phyloP scores from a whole-genome alignment of 352 stramenopile species.

The Phytophthora constricta region DNA sequence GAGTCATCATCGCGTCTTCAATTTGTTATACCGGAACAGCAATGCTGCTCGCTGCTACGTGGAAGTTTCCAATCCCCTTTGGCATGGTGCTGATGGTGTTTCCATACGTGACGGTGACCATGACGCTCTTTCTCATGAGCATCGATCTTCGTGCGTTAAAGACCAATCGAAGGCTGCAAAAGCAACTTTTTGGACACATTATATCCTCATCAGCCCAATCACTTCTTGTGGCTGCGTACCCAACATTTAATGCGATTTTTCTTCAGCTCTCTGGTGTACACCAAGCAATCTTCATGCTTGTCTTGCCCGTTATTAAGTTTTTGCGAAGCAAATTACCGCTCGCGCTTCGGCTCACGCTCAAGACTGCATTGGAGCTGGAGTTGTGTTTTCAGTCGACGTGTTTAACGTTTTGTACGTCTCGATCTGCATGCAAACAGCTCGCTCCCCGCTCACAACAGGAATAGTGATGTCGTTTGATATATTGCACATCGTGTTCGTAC shows the following conservation, averaged over 20 bases:
- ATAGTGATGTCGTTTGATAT: constrained; percentile 20
- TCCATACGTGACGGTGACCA: constrained; percentile 27
- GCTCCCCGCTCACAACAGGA: constrained; percentile 22
- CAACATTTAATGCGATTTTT: constrained; percentile 34
- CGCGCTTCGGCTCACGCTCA: constrained; percentile 15
- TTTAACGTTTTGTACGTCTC: constrained; percentile 46
- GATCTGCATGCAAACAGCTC: constrained; percentile 43
- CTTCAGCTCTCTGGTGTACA: constrained; percentile 8
- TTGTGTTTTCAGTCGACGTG: constrained; percentile 40
- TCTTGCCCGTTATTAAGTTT: constrained; percentile 35
- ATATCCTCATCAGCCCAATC: constrained; percentile 20
- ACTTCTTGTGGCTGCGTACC: constrained; percentile 32
- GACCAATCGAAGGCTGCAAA: constrained; percentile 21
- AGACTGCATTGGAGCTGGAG: constrained; percentile 27
- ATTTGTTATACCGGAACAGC: constrained; percentile 15
- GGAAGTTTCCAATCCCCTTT: constrained; percentile 41
- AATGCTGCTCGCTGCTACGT: constrained; percentile 19
- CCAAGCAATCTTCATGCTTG: constrained; percentile 23
- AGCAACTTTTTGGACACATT: constrained; percentile 18
- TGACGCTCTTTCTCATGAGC: constrained; percentile 19
- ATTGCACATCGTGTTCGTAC: constrained; percentile 16
- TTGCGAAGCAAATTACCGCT: constrained; percentile 32
- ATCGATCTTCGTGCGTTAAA: constrained; percentile 10
- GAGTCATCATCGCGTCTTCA: constrained; percentile 18
- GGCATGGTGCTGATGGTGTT: constrained; percentile 22